phyloP scores from a whole-genome alignment of 495 filamentous ascomycete genomes.

The Hypomontagnella monticulosa region DNA sequence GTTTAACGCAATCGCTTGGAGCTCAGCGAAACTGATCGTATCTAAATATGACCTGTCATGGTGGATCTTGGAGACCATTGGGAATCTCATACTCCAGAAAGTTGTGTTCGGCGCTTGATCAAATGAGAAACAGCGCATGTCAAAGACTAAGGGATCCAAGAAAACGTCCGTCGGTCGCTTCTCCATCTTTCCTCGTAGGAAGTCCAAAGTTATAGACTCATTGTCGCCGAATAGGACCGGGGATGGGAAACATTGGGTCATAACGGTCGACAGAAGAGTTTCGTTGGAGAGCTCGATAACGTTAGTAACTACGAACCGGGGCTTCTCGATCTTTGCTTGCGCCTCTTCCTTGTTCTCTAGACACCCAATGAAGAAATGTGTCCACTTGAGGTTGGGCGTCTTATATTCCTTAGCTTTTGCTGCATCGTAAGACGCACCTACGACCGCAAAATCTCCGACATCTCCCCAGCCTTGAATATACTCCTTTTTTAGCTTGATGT shows the following conservation, averaged over 20 bases:
- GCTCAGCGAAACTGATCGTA: constrained; percentile 52
- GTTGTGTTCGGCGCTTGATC: constrained; percentile 54
- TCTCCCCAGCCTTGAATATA: constrained; percentile 85
- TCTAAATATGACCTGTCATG: constrained; percentile 57
- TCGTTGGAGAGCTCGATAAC: constrained; percentile 53
- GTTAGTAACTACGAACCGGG: constrained; percentile 71
- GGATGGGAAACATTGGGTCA: constrained; percentile 48
- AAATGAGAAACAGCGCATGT: constrained; percentile 60
- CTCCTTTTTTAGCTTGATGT: constrained; percentile 91
- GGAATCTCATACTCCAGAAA: constrained; percentile 59
- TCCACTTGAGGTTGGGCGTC: constrained; percentile 69
- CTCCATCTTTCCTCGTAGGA: constrained; percentile 18
- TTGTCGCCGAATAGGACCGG: constrained; percentile 45
- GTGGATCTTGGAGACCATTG: constrained; percentile 58
- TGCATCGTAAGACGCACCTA: constrained; percentile 75
- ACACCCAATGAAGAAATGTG: constrained; percentile 82
- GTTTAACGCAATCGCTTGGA: constrained; percentile 55
- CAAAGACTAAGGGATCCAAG: constrained; percentile 53
- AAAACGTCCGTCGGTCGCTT: constrained; percentile 53
- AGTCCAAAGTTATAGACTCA: constrained; percentile 46
- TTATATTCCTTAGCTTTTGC: constrained; percentile 62
- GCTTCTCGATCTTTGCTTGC: constrained; percentile 58
- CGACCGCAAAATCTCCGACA: constrained; percentile 79
- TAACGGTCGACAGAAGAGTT: constrained; percentile 47
- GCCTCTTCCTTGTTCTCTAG: constrained; percentile 76